Conservation (phyloP, 1,284 basidiomycete species). For the Apiotrichum domesticum region DNA sequence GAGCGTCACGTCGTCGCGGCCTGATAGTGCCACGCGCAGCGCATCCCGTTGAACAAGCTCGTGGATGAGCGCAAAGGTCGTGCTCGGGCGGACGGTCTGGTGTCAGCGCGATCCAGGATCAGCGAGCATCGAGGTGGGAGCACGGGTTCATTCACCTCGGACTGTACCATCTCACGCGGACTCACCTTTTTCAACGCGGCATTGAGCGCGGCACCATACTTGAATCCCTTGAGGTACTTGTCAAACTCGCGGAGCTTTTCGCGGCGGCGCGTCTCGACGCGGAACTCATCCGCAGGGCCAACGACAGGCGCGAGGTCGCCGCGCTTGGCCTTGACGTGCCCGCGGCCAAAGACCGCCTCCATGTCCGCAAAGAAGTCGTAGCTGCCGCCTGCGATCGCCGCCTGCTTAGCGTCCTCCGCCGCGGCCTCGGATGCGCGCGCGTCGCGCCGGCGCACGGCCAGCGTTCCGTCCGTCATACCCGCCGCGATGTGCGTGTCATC, state of each 20-base stretch:
- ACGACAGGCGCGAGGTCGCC: conserved; percentile 50
- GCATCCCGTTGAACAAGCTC: conserved; percentile 92
- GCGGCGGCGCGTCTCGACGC: conserved; percentile 65
- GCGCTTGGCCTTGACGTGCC: conserved; percentile 54
- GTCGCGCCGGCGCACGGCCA: conserved; percentile 78
- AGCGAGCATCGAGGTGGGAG: not conserved
- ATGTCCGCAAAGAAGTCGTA: conserved; percentile 66
- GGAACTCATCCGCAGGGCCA: conserved; percentile 62
- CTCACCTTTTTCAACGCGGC: conserved; percentile 74
- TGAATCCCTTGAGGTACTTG: conserved; percentile 81
- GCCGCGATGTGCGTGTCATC: conserved; percentile 94
- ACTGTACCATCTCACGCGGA: too few species aligned
- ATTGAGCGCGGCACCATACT: conserved; percentile 90
- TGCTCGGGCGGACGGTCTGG: conserved; percentile 63
- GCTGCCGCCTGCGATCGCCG: conserved; percentile 56
- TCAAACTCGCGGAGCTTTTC: conserved; percentile 83
- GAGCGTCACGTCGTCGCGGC: conserved; percentile 87
- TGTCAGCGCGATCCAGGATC: not conserved
- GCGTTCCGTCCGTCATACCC: conserved; percentile 93
- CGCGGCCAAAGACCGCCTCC: conserved; percentile 57
- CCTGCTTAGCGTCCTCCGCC: conserved; percentile 48
- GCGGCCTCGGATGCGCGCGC: conserved; percentile 61
- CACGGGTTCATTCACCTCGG: not conserved
- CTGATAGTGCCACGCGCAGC: conserved; percentile 73
- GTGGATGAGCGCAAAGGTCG: conserved; percentile 84